phyloP scores from a whole-genome alignment of 1,139 yeast genomes.

The Arxiozyma bovina region DNA sequence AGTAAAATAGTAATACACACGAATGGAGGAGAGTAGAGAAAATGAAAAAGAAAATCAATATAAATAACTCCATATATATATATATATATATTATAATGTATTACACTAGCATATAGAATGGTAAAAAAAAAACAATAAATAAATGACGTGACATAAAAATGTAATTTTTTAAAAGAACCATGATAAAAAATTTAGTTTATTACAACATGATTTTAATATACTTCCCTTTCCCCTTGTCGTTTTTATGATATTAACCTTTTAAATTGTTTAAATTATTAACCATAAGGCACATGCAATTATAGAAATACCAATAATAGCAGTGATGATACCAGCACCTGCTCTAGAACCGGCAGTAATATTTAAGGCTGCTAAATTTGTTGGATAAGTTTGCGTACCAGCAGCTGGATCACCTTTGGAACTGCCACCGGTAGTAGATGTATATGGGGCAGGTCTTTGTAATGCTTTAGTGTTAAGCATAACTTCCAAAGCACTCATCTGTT shows the following conservation, averaged over 20 bases:
- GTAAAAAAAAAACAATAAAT: neutral
- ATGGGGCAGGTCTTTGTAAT: conserved; percentile 47
- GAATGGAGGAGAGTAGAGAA: neutral
- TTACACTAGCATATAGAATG: neutral
- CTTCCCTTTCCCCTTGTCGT: neutral
- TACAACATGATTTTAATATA: too few species aligned
- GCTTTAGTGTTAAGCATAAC: conserved; percentile 58
- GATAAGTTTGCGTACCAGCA: conserved; percentile 43
- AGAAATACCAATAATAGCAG: conserved; percentile 61
- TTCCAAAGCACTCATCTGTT: conserved; percentile 84
- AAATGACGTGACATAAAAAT: too few species aligned
- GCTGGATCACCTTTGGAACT: conserved; percentile 50
- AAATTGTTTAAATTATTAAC: conserved; percentile 45
- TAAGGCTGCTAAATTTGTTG: conserved; percentile 39
- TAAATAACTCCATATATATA: neutral
- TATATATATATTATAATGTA: neutral
- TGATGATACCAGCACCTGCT: conserved; percentile 86
- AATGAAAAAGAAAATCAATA: too few species aligned
- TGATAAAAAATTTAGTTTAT: too few species aligned
- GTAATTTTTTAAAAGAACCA: neutral
- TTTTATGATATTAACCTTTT: neutral
- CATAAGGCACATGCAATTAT: conserved; percentile 62
- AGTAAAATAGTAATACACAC: neutral
- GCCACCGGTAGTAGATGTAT: conserved; percentile 52
- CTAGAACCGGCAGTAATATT: conserved; percentile 51